Evolutionary conservation across 306 rosid genomes (phyloP), one percentile per base, ranked within the genome.

Genomic region (Phaseolus lunatus): DNA sequence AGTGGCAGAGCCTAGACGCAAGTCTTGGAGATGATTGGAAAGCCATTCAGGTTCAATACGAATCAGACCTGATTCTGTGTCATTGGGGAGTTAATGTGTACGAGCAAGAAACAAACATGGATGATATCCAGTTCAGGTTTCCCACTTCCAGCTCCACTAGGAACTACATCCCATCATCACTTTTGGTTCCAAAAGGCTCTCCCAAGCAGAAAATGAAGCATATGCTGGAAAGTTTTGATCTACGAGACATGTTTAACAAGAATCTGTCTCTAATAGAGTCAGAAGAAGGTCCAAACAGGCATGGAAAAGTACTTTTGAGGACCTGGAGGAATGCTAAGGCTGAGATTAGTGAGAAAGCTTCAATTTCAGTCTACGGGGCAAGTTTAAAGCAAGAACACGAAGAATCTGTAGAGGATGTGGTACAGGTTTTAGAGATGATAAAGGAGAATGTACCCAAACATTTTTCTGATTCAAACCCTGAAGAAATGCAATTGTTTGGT

Each of bases 321-420:
- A 24, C 18, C 37, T 57, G 64, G 18, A 24, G 64, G 37, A 57
- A 57, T 5, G 9, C 64, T 7, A 57, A 24, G 64, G 64, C 64
- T 57, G 37, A 57, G 29, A 57, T 24, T 57, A 26, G 3, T 15
- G 62, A 9, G 52, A 22, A 27, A 15, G 70, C 24, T 59, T 61
- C 61, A n/a, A 11, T 61, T 19, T 65, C 66, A 35, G 10, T 10
- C 26, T 76, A 76, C 52, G 65, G 37, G n/a, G 73, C 53, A 50
- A 76, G 80, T 37, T 33, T 37, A 63, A 7, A 7, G 66, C 80
- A 75, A 45, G 80, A 75, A 14, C 72, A 75, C 1, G 73, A 76
- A 65, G 54, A 65, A 1, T 41, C 10, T 65, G 27, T 14, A 3
- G 9, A 31, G 23, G 61, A 78, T 29, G 49, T 43, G 31, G 11